Conservation (phyloP, 441 rosid genomes). For the Gossypium aridum region DNA sequence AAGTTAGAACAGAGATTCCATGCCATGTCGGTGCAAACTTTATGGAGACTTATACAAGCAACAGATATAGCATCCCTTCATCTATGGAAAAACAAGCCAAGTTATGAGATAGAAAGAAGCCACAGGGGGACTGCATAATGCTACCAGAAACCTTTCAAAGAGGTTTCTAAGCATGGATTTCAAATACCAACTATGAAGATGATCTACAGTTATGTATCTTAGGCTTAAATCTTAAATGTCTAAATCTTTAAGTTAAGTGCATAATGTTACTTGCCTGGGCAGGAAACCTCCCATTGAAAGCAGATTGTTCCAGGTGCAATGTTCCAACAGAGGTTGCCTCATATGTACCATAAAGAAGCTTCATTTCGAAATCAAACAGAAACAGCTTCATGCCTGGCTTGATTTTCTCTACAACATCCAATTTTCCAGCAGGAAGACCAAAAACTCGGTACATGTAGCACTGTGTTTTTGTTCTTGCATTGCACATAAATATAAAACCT, state of each 20-base stretch:
- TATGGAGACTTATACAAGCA: neutral
- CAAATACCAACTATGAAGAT: neutral
- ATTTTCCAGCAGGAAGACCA: conserved; percentile 33
- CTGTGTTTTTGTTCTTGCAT: conserved; percentile 35
- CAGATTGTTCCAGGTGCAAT: conserved; percentile 30
- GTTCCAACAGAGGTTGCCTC: conserved; percentile 39
- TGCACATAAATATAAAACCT: conserved; percentile 52
- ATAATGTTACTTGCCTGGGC: conserved; percentile 29
- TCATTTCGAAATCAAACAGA: conserved; percentile 43
- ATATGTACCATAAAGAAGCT: conserved; percentile 42
- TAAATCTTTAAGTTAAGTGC: neutral
- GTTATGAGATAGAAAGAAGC: neutral
- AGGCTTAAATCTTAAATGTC: neutral
- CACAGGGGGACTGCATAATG: neutral
- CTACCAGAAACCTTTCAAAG: neutral
- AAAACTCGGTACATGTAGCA: conserved; percentile 41
- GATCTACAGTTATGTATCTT: neutral
- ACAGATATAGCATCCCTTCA: neutral
- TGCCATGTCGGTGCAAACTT: neutral
- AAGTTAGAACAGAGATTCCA: neutral
- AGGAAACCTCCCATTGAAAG: conserved; percentile 30
- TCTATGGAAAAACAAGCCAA: neutral
- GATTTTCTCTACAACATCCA: conserved; percentile 24
- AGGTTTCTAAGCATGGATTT: neutral
- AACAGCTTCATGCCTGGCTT: conserved; percentile 46